Evolutionary conservation across 306 rosid genomes (phyloP).

Genomic region (Senna tora): DNA sequence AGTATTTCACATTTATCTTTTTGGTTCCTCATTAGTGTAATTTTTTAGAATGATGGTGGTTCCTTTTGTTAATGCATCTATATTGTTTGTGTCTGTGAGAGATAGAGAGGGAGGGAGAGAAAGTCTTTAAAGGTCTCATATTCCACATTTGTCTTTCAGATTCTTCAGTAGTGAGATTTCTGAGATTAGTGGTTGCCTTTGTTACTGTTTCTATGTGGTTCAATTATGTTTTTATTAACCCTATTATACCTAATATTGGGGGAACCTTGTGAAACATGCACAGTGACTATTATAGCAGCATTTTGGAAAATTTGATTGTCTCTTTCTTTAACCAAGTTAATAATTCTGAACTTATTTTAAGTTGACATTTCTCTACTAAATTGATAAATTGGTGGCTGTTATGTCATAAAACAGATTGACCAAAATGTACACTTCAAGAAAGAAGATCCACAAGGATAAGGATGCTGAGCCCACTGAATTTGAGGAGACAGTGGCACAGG

Average conservation of each 20-base stretch:
- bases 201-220: not conserved
- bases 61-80: too few relatives aligned
- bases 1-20: too few relatives aligned
- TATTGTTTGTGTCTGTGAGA: not conserved
- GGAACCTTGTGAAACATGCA: not conserved
- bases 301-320: not conserved
- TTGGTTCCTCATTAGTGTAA: too few relatives aligned
- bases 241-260: not conserved
- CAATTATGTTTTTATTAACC: not conserved
- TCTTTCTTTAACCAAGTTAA: not conserved
- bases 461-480: conserved; percentile 63
- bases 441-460: conserved; percentile 66
- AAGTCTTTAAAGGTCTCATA: not conserved
- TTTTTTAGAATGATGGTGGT: too few relatives aligned
- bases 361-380: not conserved
- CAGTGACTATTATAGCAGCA: not conserved
- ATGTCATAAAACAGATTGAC: conserved; percentile 39
- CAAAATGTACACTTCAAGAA: conserved; percentile 61
- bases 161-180: not conserved
- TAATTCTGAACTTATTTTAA: not conserved
- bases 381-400: not conserved
- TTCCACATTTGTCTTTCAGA: conserved; percentile 1
- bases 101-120: not conserved
- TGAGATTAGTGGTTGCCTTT: not conserved
- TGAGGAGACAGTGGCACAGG: conserved; percentile 69